Percentiles rank a stretch among this genome's conserved stretches.
Evolutionary conservation across 257 asterid genomes (phyloP).

Genomic region (Jasminum sambac): DNA sequence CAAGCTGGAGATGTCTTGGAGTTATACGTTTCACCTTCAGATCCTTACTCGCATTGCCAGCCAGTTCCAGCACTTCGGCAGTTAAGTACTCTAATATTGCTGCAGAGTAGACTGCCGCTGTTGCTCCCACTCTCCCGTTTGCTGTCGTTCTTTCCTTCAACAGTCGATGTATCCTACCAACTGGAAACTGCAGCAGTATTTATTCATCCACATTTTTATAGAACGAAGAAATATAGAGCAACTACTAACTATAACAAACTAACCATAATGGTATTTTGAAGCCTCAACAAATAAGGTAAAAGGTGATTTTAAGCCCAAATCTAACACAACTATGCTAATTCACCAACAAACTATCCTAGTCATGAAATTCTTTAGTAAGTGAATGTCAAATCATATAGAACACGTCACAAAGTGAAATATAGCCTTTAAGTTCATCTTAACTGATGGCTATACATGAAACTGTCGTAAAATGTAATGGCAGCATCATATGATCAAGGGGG

Average conservation of each 20-base stretch:
- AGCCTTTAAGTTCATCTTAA: not conserved
- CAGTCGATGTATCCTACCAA: conserved; percentile 2
- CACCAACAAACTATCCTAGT: not conserved
- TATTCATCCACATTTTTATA: not conserved
- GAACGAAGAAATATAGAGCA: not conserved
- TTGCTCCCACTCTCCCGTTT: conserved; percentile 47
- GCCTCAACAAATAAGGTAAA: not conserved
- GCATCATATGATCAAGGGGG: not conserved
- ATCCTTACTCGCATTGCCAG: conserved; percentile 53
- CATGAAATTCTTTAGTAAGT: not conserved
- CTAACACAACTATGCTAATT: not conserved
- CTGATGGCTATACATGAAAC: not conserved
- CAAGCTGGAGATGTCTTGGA: conserved; percentile 50
- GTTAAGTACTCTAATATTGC: conserved; percentile 46
- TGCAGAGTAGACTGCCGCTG: conserved; percentile 52
- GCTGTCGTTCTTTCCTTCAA: not conserved
- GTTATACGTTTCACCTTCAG: conserved; percentile 55
- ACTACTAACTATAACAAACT: not conserved
- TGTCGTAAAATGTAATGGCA: not conserved
- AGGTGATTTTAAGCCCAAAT: not conserved
- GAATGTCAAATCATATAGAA: not conserved
- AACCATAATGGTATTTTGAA: not conserved
- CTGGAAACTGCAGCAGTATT: conserved; percentile 1
- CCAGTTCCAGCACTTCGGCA: conserved; percentile 50
- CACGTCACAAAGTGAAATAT: not conserved